phyloP scores from a whole-genome alignment of 1,139 yeast genomes.

The Yamadazyma epiphylla region DNA sequence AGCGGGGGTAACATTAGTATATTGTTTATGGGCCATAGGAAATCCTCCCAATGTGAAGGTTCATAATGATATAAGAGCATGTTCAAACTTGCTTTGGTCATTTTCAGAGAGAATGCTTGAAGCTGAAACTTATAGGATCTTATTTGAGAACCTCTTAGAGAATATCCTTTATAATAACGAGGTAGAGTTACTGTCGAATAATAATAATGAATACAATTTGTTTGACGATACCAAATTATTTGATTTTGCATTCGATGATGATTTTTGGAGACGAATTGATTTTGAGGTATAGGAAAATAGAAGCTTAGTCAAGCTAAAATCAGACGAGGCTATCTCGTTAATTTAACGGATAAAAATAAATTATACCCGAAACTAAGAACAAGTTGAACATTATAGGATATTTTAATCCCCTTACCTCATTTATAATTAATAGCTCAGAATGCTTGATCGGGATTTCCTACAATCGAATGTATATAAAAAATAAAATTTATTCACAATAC shows the following conservation, averaged over 20 bases:
- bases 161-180: conserved; percentile 11
- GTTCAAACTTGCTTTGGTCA: conserved; percentile 17
- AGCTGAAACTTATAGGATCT: conserved; percentile 17
- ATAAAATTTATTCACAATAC: no score
- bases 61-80: conserved; percentile 19
- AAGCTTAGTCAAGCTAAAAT: no score
- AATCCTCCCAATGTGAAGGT: conserved; percentile 14
- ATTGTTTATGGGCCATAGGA: conserved; percentile 17
- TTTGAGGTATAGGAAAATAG: no score
- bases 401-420: no score
- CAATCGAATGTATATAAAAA: no score
- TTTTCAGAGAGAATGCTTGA: conserved; percentile 19
- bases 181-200: conserved; percentile 1
- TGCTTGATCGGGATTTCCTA: no score
- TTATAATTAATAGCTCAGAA: no score
- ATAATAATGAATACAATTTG: neutral
- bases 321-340: no score
- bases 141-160: conserved; percentile 18
- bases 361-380: no score
- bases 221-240: conserved; percentile 7
- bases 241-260: conserved; percentile 12
- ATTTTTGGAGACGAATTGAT: conserved; percentile 11
- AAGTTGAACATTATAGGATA: no score
- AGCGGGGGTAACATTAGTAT: conserved; percentile 20
- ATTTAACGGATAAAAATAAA: no score